Evolutionary conservation across 768 basidiomycete genomes (phyloP), one percentile per base, ranked within the genome.

Genomic region (Podaxis sp.): DNA sequence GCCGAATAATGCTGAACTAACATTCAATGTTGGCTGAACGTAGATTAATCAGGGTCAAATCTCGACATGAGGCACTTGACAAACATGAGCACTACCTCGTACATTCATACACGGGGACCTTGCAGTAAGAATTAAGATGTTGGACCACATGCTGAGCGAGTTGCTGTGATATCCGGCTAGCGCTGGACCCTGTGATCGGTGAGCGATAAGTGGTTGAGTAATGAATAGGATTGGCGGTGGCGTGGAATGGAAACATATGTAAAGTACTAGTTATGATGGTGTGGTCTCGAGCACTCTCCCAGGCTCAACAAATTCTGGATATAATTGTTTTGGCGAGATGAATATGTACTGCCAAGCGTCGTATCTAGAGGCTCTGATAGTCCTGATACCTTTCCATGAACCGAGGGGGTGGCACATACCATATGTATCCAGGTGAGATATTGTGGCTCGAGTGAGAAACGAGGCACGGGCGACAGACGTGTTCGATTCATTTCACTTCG

Each of bases 241-340:
- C 54, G 54, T 55, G 38, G 37, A 55, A 55, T 55, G 54, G 54
- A 55, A 55, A 55, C 54, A 50, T 17, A 24, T 27, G 49, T 13
- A 22, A 27, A 17, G 17, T 22, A 46, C 7, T n/a, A 43, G n/a
- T 4, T 43, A 19, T 27, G 19, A 24, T 50, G 49, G 49, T 50
- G 25, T 4, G 49, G 43, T 19, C 43, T 46, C 43, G n/a, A 46
- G 43, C 43, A 19, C 43, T 7, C 17, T 22, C 43, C 43, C n/a
- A 9, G 43, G 17, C 43, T 46, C 19, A 19, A 2, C n/a, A 46
- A 2, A 33, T 33, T 9, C 33, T 33, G 2, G 33, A 33, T 33
- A 33, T 33, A 9, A 9, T 8, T 33, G 8, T n/a, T 43, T 19
- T 43, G 41, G 41, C 13, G 41, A 43, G 41, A 43, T 25, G 49